Base-by-base conservation (phyloP, 2,329 filamentous ascomycete genomes). In the Sporothrix sp. region DNA sequence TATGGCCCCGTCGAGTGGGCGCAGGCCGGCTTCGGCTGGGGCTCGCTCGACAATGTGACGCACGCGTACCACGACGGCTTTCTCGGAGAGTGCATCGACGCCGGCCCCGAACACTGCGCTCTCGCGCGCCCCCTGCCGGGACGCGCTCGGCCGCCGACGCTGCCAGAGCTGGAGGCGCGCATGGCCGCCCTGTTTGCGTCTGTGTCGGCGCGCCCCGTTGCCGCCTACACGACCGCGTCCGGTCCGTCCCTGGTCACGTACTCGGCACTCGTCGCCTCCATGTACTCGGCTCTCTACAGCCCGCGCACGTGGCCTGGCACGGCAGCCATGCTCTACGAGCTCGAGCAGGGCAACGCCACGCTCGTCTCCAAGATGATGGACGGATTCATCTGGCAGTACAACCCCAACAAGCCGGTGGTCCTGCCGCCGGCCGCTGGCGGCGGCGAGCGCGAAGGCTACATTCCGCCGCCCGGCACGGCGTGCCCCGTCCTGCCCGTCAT, bases 61-160 rank as follows among this genome's bases (percentile, higher is more conserved):
- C 59, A 75, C 53, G 70, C 70, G 1, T 75, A 70, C 69, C 64
- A 62, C 21, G 71, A 75, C 50, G 73, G 73, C 13, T 74, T 76
- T 46, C 60, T 76, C 2, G 71, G 71, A 20, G 72, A 74, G 54
- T 76, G 73, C 39, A 38, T 75, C 45, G 66, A 68, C 3, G 72
- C 73, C 7, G 72, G 73, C 0, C 69, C 70, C 1, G 58, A 69
- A 3, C 57, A 71, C 52, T 76, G 73, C 44, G 68, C 68, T 1
- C 60, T 76, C 1, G 70, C 72, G 8, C 66, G 61, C 50, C 59
- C 66, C 4, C 11, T 23, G 9, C 20, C 44, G 16, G 28, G n/a
- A 16, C 18, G n/a, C 16, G 16, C 37, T 1, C 2, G 0, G 43
- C 60, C 2, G 43, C 59, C 4, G 64, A 66, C 65, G 0, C 56